Percentiles rank a stretch among this genome's conserved stretches.
phyloP scores from a whole-genome alignment of 148 eudicot species.

The Amaranthus palmeri region DNA sequence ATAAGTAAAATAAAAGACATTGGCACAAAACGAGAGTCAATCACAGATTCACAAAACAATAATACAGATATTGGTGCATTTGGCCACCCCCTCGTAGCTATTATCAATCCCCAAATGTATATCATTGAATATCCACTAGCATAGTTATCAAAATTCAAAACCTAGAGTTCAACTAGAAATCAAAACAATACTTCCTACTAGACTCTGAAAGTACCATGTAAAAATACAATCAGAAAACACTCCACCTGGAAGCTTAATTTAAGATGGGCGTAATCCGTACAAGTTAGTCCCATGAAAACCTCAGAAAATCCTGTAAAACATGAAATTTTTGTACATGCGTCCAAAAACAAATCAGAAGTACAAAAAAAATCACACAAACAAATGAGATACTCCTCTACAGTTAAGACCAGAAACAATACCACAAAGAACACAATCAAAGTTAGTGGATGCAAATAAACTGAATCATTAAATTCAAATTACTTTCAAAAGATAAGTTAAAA shows the following conservation, averaged over 20 bases:
- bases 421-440: background rate
- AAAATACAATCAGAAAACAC: constrained; percentile 19
- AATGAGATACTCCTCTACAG: background rate
- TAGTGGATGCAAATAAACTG: background rate
- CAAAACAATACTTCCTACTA: background rate
- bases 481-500: background rate
- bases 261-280: constrained; percentile 33
- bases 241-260: constrained; percentile 32
- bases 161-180: background rate
- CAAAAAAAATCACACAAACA: constrained; percentile 1
- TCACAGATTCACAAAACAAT: background rate
- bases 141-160: background rate
- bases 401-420: background rate
- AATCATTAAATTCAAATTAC: background rate
- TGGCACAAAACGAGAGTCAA: background rate
- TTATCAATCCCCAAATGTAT: background rate
- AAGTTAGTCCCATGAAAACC: constrained; percentile 35
- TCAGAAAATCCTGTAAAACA: constrained; percentile 40
- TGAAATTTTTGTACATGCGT: constrained; percentile 21
- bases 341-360: constrained; percentile 20
- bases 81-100: background rate
- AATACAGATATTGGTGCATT: background rate
- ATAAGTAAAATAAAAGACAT: background rate
- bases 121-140: background rate
- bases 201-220: background rate